A percentile compares a stretch with the other conserved stretches of the same genome.
These are phyloP conservation scores for Paramyrothecium roridum DNA, from an alignment of 2,329 filamentous ascomycete species.

Conservation along the genomic window DNA sequence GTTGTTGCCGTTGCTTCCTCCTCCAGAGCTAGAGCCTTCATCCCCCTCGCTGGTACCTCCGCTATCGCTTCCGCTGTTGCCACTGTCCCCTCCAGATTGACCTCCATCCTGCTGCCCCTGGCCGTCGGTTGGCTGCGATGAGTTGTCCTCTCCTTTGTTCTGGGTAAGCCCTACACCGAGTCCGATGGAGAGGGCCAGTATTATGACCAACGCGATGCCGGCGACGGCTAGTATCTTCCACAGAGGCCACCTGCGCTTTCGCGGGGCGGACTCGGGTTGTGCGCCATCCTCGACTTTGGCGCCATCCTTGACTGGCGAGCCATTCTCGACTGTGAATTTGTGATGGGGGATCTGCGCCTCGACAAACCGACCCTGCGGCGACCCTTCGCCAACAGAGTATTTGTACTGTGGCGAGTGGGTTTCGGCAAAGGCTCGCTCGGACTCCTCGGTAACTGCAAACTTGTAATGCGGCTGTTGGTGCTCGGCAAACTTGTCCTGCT, in stretches of 20 bases:
- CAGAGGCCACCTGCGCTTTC: conserved; percentile 17
- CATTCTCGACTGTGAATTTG: neutral
- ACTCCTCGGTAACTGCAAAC: neutral
- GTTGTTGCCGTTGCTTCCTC: conserved; percentile 18
- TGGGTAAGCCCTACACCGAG: conserved; percentile 51
- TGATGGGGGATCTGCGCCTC: neutral
- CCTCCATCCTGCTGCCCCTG: conserved; percentile 15
- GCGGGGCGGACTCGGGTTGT: neutral
- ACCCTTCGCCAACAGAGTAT: neutral
- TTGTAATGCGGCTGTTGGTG: neutral
- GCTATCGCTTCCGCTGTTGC: conserved; percentile 3
- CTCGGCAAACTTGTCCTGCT: neutral
- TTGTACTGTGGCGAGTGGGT: neutral
- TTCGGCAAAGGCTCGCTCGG: neutral
- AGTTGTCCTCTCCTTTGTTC: conserved; percentile 18
- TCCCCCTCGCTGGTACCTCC: conserved; percentile 12
- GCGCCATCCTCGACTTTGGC: neutral
- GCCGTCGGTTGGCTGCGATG: conserved; percentile 5
- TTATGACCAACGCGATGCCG: conserved; percentile 17
- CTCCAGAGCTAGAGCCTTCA: conserved; percentile 10
- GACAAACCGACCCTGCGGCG: neutral
- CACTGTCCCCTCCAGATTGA: conserved; percentile 3
- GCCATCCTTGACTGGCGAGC: neutral
- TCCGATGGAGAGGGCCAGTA: conserved; percentile 48
- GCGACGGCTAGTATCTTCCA: conserved; percentile 26